Evolutionary conservation across 2,329 filamentous ascomycete genomes (phyloP).

Genomic region (Boeremia exigua): DNA sequence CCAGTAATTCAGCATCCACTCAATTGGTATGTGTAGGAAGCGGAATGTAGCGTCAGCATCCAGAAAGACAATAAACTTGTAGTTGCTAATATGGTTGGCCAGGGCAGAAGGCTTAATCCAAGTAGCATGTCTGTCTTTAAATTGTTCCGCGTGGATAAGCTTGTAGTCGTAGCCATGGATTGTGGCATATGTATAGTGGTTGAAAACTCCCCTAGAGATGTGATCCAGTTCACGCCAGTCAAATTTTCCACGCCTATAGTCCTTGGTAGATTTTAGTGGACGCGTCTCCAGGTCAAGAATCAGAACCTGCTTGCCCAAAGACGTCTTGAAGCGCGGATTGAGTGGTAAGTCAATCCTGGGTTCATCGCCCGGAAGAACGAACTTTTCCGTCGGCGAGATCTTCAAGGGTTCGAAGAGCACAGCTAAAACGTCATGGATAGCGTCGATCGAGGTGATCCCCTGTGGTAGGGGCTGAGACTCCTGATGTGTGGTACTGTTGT

Average conservation of each 20-base stretch:
- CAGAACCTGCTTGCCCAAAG: too few relatives aligned
- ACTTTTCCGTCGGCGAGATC: too few relatives aligned
- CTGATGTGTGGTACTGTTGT: too few relatives aligned
- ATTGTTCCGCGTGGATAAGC: conserved; percentile 51
- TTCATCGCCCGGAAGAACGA: too few relatives aligned
- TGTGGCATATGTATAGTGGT: conserved; percentile 48
- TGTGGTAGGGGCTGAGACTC: too few relatives aligned
- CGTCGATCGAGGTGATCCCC: too few relatives aligned
- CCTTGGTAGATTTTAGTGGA: conserved; percentile 38
- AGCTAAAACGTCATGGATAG: too few relatives aligned
- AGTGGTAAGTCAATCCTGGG: too few relatives aligned
- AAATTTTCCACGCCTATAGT: conserved; percentile 39
- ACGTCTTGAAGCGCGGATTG: too few relatives aligned
- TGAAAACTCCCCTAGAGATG: conserved; percentile 46
- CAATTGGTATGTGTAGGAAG: conserved; percentile 55
- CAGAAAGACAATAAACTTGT: conserved; percentile 57
- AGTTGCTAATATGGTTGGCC: conserved; percentile 45
- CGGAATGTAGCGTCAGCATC: conserved; percentile 58
- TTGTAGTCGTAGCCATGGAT: conserved; percentile 60
- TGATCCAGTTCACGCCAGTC: conserved; percentile 47
- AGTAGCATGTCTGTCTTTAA: conserved; percentile 52
- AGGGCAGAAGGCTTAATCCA: conserved; percentile 56
- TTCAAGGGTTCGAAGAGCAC: too few relatives aligned
- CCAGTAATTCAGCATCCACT: conserved; percentile 61
- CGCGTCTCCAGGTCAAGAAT: conserved; percentile 48